Evolutionary conservation across 2,329 filamentous ascomycete species (phyloP).

Genomic region (Didymosphaeria variabile): DNA sequence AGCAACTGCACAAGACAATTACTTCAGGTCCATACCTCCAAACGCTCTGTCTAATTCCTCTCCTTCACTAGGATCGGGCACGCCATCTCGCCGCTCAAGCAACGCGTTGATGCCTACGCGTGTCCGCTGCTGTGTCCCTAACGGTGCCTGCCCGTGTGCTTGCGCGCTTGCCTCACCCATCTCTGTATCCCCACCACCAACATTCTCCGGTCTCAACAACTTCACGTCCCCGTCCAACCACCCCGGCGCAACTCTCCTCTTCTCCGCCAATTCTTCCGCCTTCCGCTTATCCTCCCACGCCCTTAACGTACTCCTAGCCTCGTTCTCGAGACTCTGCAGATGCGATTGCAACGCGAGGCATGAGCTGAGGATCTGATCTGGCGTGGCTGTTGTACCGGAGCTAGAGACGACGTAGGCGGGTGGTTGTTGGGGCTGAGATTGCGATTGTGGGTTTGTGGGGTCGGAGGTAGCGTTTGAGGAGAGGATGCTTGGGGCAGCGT

Average conservation of each 20-base stretch:
- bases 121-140: conserved; percentile 15
- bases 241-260: conserved; percentile 79
- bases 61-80: conserved; percentile 63
- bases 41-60: conserved; percentile 71
- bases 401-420: conserved; percentile 76
- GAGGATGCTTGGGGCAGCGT: conserved; percentile 79
- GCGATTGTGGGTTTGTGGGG: conserved; percentile 43
- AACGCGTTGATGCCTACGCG: conserved; percentile 35
- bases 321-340: conserved; percentile 72
- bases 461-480: conserved; percentile 48
- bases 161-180: conserved; percentile 53
- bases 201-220: conserved; percentile 72
- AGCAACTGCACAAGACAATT: not conserved
- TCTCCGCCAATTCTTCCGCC: conserved; percentile 77
- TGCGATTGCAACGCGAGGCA: conserved; percentile 82
- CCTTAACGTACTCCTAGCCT: conserved; percentile 72
- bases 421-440: conserved; percentile 57
- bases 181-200: conserved; percentile 37
- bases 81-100: conserved; percentile 45
- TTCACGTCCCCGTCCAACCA: conserved; percentile 76
- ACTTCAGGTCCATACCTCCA: conserved; percentile 68
- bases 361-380: conserved; percentile 83
- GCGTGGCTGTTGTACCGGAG: conserved; percentile 79
- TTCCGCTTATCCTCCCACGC: conserved; percentile 74
- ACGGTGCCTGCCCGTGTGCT: not conserved